These are phyloP conservation scores for Lobulomyces angularis DNA, from an alignment of 192 early-diverging fungal species.

Conservation along the genomic window DNA sequence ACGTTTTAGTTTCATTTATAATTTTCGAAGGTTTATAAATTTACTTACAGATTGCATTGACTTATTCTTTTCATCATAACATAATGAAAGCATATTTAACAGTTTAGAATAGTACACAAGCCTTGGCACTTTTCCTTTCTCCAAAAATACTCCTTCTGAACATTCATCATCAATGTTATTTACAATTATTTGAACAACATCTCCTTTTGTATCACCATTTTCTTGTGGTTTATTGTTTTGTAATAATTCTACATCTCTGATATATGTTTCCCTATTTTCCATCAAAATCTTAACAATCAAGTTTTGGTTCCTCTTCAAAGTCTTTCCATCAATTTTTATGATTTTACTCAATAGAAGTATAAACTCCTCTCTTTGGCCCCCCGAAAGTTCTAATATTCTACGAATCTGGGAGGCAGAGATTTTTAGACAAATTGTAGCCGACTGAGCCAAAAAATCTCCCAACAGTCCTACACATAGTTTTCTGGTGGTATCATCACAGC, in stretches of 20 bases:
- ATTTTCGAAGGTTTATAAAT: no score
- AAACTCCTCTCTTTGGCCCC: conserved; percentile 10
- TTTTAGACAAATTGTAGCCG: conserved; percentile 3
- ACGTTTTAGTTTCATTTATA: background rate
- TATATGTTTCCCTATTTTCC: conserved; percentile 10
- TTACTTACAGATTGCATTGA: conserved; percentile 6
- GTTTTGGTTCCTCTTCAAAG: conserved; percentile 17
- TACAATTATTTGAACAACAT: no score
- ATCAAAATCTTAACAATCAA: conserved; percentile 9
- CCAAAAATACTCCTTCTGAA: no score
- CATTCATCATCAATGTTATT: no score
- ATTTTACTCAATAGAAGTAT: conserved; percentile 9
- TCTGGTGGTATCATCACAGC: conserved; percentile 1
- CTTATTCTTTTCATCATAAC: conserved; percentile 19
- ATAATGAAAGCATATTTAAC: conserved; percentile 10
- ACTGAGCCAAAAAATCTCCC: conserved; percentile 7
- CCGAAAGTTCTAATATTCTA: conserved; percentile 15
- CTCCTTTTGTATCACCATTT: no score
- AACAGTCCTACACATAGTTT: conserved; percentile 6
- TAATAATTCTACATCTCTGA: no score
- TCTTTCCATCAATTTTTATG: conserved; percentile 12
- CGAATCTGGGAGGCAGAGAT: conserved; percentile 7
- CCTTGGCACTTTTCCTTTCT: no score
- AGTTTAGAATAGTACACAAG: conserved; percentile 13
- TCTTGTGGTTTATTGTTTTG: no score